Base-by-base conservation (phyloP, 139 green algal genomes). In the Trebouxia sp. region DNA sequence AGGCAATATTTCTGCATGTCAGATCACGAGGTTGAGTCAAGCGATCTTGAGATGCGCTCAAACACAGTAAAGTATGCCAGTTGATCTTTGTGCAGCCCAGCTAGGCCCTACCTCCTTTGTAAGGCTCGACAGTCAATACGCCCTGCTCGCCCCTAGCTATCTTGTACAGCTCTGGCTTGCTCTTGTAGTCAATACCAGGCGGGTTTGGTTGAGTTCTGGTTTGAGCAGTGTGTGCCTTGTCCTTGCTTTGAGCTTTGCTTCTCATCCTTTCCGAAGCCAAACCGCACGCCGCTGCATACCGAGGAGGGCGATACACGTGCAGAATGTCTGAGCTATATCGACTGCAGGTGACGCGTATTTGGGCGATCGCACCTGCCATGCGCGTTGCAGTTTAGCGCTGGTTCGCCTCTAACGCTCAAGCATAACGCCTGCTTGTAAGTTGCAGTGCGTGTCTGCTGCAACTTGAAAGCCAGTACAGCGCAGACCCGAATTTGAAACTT, bases 71-170 rank as follows among this genome's bases (percentile, higher is more conserved):
- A 22, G 4, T 58, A 22, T 22, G 26, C 50, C 22, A 58, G 50
- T 22, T 58, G 50, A 3, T 17, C 50, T 28, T 22, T 58, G 4
- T 15, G 26, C 4, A 2, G 50, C 26, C 20, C 50, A 58, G 22
- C 5, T 17, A 2, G 2, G 22, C 20, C 26, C 3, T 58, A 28
- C 22, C 50, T 28, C 20, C 50, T 48, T 79, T 79, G 30, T 79
- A 79, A 47, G 72, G 72, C 47, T 79, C 42, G 12, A 79, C 43
- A 7, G 72, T 65, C 45, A 79, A 32, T 17, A 79, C 72, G 24
- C 72, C 72, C 47, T 79, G 72, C 28, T 79, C 72, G 20, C 72
- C 72, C 28, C 20, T 79, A 20, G 42, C 72, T 66, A 79, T 17
- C 15, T 62, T 53, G 45, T 79, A 79, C 8, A 79, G 30, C 45